These are phyloP conservation scores for Phytophthora agathidicida DNA, from an alignment of 352 stramenopile species.

Conservation along the genomic window DNA sequence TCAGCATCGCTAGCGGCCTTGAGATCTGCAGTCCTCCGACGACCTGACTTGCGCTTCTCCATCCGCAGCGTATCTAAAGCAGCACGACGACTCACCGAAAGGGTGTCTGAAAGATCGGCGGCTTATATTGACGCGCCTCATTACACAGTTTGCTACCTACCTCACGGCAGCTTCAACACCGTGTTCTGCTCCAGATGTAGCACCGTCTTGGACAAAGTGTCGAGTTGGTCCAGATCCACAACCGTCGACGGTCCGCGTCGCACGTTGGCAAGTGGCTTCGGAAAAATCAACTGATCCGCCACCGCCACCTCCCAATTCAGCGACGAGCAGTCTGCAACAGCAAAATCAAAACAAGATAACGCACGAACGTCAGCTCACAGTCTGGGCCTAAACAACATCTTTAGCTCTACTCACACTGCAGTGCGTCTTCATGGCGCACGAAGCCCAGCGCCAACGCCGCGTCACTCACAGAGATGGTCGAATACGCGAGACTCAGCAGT, in stretches of 20 bases:
- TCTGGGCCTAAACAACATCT: too few species aligned
- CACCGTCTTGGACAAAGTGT: constrained; percentile 69
- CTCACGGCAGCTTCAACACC: constrained; percentile 59
- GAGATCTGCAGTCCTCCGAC: constrained; percentile 16
- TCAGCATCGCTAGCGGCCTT: constrained; percentile 32
- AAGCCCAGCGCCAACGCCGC: constrained; percentile 56
- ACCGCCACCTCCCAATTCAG: constrained; percentile 53
- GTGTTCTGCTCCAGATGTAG: constrained; percentile 80
- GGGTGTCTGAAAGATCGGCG: constrained; percentile 32
- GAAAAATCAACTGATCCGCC: constrained; percentile 45
- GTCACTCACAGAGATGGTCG: constrained; percentile 59
- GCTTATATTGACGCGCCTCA: constrained; percentile 23
- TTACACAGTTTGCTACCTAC: not conserved
- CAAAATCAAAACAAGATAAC: not conserved
- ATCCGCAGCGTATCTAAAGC: constrained; percentile 17
- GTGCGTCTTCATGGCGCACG: constrained; percentile 41
- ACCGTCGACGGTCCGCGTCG: constrained; percentile 20
- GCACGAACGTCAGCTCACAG: too few species aligned
- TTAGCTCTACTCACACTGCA: constrained; percentile 59
- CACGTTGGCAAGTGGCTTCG: constrained; percentile 43
- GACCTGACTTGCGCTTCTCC: constrained; percentile 27
- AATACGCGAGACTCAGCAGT: constrained; percentile 69
- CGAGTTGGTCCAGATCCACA: constrained; percentile 61
- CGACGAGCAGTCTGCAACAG: constrained; percentile 49
- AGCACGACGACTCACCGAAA: constrained; percentile 13